Evolutionary conservation across 1,139 yeast species (phyloP).

Genomic region (Candida freyschussii): DNA sequence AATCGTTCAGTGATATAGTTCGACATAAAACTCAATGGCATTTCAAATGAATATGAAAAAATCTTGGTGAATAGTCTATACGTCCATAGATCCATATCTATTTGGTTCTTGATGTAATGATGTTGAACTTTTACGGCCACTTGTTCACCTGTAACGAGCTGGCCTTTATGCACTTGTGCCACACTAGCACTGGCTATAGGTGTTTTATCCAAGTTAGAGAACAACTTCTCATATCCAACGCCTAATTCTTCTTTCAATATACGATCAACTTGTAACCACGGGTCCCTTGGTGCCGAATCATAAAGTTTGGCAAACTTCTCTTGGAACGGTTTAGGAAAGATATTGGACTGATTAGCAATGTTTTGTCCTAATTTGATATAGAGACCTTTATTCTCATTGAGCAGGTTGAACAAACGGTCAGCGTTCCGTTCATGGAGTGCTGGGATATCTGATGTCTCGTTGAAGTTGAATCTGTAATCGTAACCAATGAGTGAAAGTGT

Average conservation of each 20-base stretch:
- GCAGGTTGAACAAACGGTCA: conserved; percentile 46
- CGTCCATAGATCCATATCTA: conserved; percentile 78
- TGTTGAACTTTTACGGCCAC: conserved; percentile 96
- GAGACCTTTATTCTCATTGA: conserved; percentile 60
- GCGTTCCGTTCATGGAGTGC: conserved; percentile 60
- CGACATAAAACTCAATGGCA: conserved; percentile 58
- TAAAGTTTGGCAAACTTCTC: conserved; percentile 67
- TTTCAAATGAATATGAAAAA: conserved; percentile 55
- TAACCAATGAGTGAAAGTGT: conserved; percentile 49
- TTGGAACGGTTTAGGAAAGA: conserved; percentile 74
- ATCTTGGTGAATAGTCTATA: conserved; percentile 48
- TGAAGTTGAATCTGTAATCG: conserved; percentile 51
- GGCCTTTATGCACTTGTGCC: conserved; percentile 93
- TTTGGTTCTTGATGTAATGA: conserved; percentile 89
- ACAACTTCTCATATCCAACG: conserved; percentile 62
- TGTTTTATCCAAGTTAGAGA: conserved; percentile 69
- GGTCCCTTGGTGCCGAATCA: conserved; percentile 67
- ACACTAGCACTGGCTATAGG: conserved; percentile 98
- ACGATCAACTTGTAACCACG: conserved; percentile 50
- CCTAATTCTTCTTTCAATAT: conserved; percentile 63
- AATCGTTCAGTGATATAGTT: conserved; percentile 55
- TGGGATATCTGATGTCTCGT: conserved; percentile 39
- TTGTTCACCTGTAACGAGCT: conserved; percentile 50
- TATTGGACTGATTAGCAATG: conserved; percentile 76
- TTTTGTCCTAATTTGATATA: conserved; percentile 81